Base-by-base conservation (phyloP, 2,329 filamentous ascomycete genomes). In the Boeremia lycopersici region DNA sequence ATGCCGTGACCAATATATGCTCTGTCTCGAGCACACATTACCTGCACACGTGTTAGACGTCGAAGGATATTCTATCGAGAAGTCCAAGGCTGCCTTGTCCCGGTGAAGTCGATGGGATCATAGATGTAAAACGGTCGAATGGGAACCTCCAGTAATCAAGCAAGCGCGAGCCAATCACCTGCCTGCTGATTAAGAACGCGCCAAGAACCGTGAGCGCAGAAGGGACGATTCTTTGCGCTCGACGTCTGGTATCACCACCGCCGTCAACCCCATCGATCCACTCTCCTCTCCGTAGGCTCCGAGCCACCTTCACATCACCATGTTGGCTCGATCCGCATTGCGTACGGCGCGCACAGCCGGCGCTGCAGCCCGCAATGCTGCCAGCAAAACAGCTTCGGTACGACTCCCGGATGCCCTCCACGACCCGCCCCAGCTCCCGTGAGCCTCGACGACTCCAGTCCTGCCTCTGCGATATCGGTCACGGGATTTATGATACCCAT, bases 301-400 rank as follows among this genome's bases (percentile, higher is more conserved):
- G 72, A 68, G 73, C 72, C 74, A 73, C 68, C 73, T 69, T 68
- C 67, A 66, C 62, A 65, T 62, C 84, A 89, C 79, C 77, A 97
- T 98, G 93, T 88, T 97, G 86, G 89, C 91, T 82, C 90, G 92
- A 85, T 91, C 92, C 81, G 87, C 87, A 82, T 82, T 96, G 85
- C 91, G 91, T 84, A 87, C 90, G 78, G 85, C 89, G 86, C 92
- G 92, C 86, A 85, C 89, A 75, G 84, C 92, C 83, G 89, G 88
- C 83, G 84, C 87, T 79, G 85, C 88, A 88, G 88, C 91, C 91
- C 84, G 87, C 80, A 79, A 74, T 77, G 76, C 76, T 69, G 74
- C 73, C 70, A 74, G 65, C 71, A 77, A 71, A 68, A 77, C 76
- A 66, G 69, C 77, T 70, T 76, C 75, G 75, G 79, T 81, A 79